Evolutionary conservation across 768 basidiomycete species (phyloP).

Genomic region (Pleurotus cornucopiae): DNA sequence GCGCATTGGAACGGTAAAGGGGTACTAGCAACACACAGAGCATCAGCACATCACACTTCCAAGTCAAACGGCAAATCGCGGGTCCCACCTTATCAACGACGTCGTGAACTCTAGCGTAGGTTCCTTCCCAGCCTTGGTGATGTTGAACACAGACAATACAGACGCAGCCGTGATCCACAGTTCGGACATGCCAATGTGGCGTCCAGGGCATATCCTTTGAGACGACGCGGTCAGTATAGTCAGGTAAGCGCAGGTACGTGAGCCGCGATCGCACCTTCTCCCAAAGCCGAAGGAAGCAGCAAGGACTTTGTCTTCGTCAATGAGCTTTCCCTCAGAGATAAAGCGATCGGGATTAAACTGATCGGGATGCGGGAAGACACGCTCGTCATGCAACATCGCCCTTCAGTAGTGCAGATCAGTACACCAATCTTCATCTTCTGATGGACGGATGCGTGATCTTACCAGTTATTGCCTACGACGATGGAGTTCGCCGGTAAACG

Average conservation of each 20-base stretch:
- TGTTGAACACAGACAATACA: neutral
- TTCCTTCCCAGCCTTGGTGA: neutral
- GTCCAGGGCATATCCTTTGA: constrained; percentile 2
- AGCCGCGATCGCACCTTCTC: neutral
- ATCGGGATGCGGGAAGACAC: constrained; percentile 24
- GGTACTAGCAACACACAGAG: too few species aligned
- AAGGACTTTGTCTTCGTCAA: neutral
- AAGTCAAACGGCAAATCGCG: too few species aligned
- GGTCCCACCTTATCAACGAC: too few species aligned
- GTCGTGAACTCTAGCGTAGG: too few species aligned
- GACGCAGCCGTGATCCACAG: neutral
- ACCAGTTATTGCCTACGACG: constrained; percentile 27
- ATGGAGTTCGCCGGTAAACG: constrained; percentile 26
- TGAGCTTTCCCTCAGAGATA: constrained; percentile 8
- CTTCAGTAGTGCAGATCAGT: constrained; percentile 11
- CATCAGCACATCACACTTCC: too few species aligned
- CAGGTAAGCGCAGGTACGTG: too few species aligned
- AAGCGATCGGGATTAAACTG: constrained; percentile 29
- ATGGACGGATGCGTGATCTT: neutral
- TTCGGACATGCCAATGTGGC: neutral
- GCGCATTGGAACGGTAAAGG: too few species aligned
- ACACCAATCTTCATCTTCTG: neutral
- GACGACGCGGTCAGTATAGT: neutral
- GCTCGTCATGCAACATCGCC: constrained; percentile 27
- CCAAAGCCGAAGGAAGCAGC: neutral